These are phyloP conservation scores for Astrocystis sublimbata DNA, from an alignment of 495 filamentous ascomycete genomes.

Conservation along the genomic window DNA sequence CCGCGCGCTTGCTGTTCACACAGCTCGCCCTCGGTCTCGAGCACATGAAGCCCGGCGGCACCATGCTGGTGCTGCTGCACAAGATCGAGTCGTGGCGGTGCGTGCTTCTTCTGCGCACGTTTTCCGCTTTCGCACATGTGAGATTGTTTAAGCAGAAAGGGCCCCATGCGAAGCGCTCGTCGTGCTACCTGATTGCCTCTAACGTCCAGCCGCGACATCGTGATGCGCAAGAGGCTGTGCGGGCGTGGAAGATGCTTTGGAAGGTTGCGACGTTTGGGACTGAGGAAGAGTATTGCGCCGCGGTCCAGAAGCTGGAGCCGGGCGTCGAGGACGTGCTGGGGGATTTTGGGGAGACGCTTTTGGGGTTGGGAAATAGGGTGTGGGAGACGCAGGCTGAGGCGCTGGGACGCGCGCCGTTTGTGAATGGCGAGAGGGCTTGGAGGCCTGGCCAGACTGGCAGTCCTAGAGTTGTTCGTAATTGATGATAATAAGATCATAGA, in stretches of 20 bases:
- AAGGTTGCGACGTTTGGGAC: constrained; percentile 46
- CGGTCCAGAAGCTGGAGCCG: constrained; percentile 6
- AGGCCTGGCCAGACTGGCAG: background rate
- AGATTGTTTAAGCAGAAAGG: constrained; percentile 50
- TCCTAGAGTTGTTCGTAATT: too few relatives aligned
- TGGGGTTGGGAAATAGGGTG: constrained; percentile 36
- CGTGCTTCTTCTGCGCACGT: constrained; percentile 41
- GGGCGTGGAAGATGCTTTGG: constrained; percentile 48
- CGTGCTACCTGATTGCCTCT: constrained; percentile 59
- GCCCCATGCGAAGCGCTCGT: constrained; percentile 46
- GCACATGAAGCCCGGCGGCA: constrained; percentile 44
- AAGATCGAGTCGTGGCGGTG: constrained; percentile 47
- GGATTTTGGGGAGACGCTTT: constrained; percentile 43
- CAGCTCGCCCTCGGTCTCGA: constrained; percentile 54
- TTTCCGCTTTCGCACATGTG: constrained; percentile 48
- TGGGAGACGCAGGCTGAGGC: constrained; percentile 49
- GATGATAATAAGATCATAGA: too few relatives aligned
- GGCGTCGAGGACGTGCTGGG: constrained; percentile 38
- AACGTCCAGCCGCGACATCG: constrained; percentile 38
- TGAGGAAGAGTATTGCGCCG: constrained; percentile 30
- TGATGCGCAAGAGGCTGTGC: constrained; percentile 40
- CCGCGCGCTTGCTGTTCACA: constrained; percentile 37
- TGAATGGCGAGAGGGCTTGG: background rate
- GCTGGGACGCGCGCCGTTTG: constrained; percentile 40
- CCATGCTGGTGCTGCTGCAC: constrained; percentile 54